Conservation (phyloP, 2,329 filamentous ascomycete genomes). For the Blumeria graminis region DNA sequence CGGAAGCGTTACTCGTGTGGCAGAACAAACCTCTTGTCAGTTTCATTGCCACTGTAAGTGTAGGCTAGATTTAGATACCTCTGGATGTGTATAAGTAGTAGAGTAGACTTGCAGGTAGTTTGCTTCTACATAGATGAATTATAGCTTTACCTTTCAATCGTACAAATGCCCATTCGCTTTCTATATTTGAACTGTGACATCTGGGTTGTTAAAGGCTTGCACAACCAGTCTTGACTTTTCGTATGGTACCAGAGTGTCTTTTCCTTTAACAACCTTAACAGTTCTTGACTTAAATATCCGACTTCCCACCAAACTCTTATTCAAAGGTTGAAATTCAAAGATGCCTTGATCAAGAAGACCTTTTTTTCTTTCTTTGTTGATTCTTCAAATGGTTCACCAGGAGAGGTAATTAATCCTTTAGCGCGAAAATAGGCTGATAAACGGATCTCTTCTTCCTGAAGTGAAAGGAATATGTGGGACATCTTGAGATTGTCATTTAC, state of each 20-base stretch:
- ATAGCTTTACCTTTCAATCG: too few relatives aligned
- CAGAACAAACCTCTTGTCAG: too few relatives aligned
- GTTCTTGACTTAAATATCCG: background rate
- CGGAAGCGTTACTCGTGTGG: too few relatives aligned
- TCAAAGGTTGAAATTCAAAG: background rate
- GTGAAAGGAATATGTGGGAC: background rate
- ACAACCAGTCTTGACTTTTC: background rate
- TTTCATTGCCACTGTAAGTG: too few relatives aligned
- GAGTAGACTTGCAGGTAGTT: too few relatives aligned
- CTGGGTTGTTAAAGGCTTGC: background rate
- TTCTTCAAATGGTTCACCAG: background rate
- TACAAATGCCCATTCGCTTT: too few relatives aligned
- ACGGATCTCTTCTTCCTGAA: background rate
- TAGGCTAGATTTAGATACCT: too few relatives aligned
- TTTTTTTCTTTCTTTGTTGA: background rate
- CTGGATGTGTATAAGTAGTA: too few relatives aligned
- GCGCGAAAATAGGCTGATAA: background rate
- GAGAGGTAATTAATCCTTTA: background rate
- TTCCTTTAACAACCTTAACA: background rate
- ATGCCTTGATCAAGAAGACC: background rate
- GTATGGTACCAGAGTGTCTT: background rate
- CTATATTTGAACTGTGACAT: too few relatives aligned
- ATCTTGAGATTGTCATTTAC: background rate
- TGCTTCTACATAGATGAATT: too few relatives aligned
- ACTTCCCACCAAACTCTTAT: background rate